Evolutionary conservation across 2,329 filamentous ascomycete species (phyloP).

Genomic region (Talaromyces sp.): DNA sequence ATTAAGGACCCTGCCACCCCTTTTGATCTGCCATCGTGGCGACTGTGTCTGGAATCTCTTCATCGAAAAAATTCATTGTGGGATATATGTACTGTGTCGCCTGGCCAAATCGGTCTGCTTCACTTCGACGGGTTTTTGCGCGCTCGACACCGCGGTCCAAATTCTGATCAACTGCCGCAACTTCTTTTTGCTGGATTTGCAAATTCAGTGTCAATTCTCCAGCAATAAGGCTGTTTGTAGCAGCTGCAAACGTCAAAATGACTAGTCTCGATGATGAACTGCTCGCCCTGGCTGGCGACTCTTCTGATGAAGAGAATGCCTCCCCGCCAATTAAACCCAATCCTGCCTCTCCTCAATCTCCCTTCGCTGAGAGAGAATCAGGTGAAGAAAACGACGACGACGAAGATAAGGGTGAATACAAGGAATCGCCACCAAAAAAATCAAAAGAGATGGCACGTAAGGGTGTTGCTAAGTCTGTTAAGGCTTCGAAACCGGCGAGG

Average conservation of each 20-base stretch:
- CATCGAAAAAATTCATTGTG: background rate
- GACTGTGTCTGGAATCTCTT: background rate
- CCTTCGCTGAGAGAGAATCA: constrained; percentile 41
- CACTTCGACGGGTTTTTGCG: constrained; percentile 8
- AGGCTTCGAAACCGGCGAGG: constrained; percentile 15
- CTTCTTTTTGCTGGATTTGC: background rate
- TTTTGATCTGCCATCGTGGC: background rate
- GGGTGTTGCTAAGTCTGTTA: constrained; percentile 40
- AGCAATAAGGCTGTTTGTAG: background rate
- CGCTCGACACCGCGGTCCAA: constrained; percentile 9
- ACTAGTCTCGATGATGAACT: constrained; percentile 81
- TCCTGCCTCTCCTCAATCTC: constrained; percentile 54
- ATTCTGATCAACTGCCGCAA: constrained; percentile 1
- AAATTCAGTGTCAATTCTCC: background rate
- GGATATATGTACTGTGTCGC: background rate
- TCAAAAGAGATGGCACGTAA: constrained; percentile 47
- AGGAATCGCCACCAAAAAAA: constrained; percentile 41
- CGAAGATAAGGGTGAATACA: constrained; percentile 25
- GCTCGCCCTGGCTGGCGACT: constrained; percentile 83
- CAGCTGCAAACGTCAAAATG: constrained; percentile 56
- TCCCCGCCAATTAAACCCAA: constrained; percentile 53
- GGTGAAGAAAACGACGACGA: background rate
- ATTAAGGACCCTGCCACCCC: background rate
- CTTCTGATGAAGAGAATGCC: constrained; percentile 52
- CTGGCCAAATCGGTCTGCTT: background rate